Conservation (phyloP, 257 asterid species). For the Petunia secreta region DNA sequence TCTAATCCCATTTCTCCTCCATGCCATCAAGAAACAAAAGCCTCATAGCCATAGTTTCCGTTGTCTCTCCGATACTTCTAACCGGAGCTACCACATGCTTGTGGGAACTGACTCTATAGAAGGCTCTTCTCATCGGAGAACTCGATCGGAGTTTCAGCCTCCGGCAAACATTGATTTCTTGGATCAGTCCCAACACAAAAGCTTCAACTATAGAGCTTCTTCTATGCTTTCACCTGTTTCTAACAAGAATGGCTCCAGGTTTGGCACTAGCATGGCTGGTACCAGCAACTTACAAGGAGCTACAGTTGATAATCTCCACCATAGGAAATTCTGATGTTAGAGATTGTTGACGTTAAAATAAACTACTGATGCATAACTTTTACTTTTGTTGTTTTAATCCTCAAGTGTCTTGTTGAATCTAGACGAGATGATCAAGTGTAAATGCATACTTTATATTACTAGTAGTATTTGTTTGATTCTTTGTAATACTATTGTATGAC, state of each 20-base stretch:
- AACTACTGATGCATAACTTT: background rate
- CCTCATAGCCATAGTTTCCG: conserved; percentile 43
- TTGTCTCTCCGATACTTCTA: conserved; percentile 62
- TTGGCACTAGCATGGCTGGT: background rate
- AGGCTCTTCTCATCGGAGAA: conserved; percentile 53
- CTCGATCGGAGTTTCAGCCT: conserved; percentile 46
- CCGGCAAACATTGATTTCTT: conserved; percentile 30
- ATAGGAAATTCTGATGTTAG: background rate
- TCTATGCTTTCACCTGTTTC: conserved; percentile 34
- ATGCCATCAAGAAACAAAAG: conserved; percentile 58
- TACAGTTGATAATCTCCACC: conserved; percentile 13
- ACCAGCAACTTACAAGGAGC: background rate
- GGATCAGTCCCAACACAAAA: conserved; percentile 28
- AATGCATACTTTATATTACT: background rate
- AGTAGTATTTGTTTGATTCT: background rate
- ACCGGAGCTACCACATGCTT: conserved; percentile 64
- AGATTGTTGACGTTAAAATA: background rate
- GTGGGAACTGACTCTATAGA: conserved; percentile 44
- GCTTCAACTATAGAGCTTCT: conserved; percentile 30
- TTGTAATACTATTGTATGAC: background rate
- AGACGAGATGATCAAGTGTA: background rate
- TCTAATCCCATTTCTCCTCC: conserved; percentile 62
- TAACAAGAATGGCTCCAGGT: conserved; percentile 24
- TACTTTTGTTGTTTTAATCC: background rate
- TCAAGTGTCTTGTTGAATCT: background rate